Evolutionary conservation across 768 basidiomycete genomes (phyloP).

Genomic region (Rhizopogon rudus): DNA sequence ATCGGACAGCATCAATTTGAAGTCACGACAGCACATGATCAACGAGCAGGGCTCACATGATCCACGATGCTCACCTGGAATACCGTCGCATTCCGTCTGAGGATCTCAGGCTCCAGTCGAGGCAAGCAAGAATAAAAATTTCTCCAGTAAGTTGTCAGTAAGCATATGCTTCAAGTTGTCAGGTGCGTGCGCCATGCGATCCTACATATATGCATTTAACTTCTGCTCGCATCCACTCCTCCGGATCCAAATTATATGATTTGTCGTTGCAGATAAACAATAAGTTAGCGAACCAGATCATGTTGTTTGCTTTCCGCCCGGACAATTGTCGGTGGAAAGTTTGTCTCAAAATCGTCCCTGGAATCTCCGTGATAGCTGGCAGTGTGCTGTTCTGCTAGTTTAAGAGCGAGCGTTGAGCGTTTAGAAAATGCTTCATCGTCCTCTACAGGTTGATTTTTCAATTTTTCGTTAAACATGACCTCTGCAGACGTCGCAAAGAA

Average conservation of each 20-base stretch:
- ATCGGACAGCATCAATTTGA: background rate
- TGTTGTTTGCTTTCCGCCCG: conserved; percentile 20
- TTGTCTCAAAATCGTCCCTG: conserved; percentile 28
- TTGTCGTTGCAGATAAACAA: background rate
- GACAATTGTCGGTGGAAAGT: conserved; percentile 42
- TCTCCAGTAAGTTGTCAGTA: too few species aligned
- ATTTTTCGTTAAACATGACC: conserved; percentile 12
- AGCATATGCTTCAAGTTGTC: too few species aligned
- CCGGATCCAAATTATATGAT: background rate
- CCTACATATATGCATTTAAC: too few species aligned
- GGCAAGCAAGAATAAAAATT: too few species aligned
- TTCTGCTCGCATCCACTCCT: too few species aligned
- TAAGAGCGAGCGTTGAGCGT: conserved; percentile 32
- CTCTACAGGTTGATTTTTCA: conserved; percentile 18
- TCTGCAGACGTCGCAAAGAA: conserved; percentile 31
- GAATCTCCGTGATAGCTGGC: conserved; percentile 7
- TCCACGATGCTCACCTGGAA: too few species aligned
- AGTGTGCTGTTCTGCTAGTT: conserved; percentile 30
- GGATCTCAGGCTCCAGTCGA: too few species aligned
- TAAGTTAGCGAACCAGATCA: background rate
- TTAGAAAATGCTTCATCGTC: conserved; percentile 23
- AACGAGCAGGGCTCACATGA: background rate
- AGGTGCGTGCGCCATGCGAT: too few species aligned
- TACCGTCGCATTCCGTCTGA: too few species aligned
- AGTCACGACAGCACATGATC: background rate